Evolutionary conservation across 2,329 filamentous ascomycete genomes (phyloP).

Genomic region (Penicillium hordei): DNA sequence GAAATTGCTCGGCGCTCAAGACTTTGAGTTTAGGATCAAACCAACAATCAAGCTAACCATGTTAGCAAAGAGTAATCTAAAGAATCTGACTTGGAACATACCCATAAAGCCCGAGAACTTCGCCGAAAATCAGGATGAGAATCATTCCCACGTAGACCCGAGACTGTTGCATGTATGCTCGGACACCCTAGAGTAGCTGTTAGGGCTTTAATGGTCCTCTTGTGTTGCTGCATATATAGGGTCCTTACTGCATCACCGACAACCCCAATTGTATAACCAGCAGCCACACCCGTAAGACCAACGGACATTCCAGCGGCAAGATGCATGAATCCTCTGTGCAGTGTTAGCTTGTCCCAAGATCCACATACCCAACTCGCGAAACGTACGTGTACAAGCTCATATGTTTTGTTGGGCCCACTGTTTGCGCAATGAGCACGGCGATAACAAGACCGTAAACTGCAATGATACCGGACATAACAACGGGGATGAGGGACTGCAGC

Average conservation of each 20-base stretch:
- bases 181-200: constrained; percentile 61
- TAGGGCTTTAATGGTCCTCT: constrained; percentile 16
- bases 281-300: constrained; percentile 86
- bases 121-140: constrained; percentile 95
- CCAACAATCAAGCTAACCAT: constrained; percentile 77
- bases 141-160: constrained; percentile 99
- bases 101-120: constrained; percentile 96
- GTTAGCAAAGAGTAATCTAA: constrained; percentile 21
- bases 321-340: constrained; percentile 79
- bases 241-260: constrained; percentile 78
- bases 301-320: constrained; percentile 87
- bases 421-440: constrained; percentile 89
- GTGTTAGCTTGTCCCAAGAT: constrained; percentile 26
- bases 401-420: constrained; percentile 68
- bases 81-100: constrained; percentile 47
- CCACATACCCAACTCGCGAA: not conserved
- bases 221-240: not conserved
- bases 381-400: constrained; percentile 84
- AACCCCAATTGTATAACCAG: constrained; percentile 93
- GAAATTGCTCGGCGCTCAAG: constrained; percentile 13
- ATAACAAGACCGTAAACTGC: constrained; percentile 98
- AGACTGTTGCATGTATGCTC: constrained; percentile 94
- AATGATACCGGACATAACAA: constrained; percentile 97
- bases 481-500: constrained; percentile 50
- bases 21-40: constrained; percentile 86